Evolutionary conservation across 495 filamentous ascomycete species (phyloP), one percentile per base, ranked within the genome.

Genomic region (Letharia lupina): DNA sequence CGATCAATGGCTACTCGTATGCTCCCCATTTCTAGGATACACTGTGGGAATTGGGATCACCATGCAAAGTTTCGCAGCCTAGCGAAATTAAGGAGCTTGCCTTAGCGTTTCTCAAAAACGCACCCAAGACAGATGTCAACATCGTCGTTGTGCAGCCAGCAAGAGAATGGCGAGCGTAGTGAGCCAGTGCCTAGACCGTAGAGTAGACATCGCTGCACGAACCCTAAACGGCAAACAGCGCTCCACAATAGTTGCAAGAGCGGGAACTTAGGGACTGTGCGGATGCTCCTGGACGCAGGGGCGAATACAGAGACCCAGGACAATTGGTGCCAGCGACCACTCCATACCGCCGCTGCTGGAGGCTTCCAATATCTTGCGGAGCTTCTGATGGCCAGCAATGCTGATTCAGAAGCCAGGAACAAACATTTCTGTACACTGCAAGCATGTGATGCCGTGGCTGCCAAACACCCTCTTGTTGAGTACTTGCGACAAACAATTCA

Each of bases 21-120:
- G 60, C 15, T 47, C 18, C 8, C 13, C 44, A 47, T 20, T 72
- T 20, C 28, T 72, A 10, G 37, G 62, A 33, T 73, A 73, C 40
- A 69, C 71, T 13, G 63, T 63, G 11, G 62, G 56, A 54, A 72
- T 48, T 73, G 71, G 72, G 61, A 65, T 45, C 28, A 40, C 18
- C 71, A 73, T 28, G 71, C 69, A 33, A 40, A 54, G 39, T 56
- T 4, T 62, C 65, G n/a, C 48, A 60, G 0, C 18, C 56, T 18
- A 42, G 23, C 18, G 65, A 60, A 11, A 45, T 54, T 8, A 61
- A 65, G 20, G 47, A 64, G 45, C 40, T 69, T 37, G 60, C 59
- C 13, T 20, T 45, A 28, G 23, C 28, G 9, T 63, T 42, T 33
- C 62, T 63, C 4, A 52, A 16, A 20, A 33, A 23, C 15, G 1